phyloP scores from a whole-genome alignment of 2,329 filamentous ascomycete species.

The Tricladium varicosporioides region DNA sequence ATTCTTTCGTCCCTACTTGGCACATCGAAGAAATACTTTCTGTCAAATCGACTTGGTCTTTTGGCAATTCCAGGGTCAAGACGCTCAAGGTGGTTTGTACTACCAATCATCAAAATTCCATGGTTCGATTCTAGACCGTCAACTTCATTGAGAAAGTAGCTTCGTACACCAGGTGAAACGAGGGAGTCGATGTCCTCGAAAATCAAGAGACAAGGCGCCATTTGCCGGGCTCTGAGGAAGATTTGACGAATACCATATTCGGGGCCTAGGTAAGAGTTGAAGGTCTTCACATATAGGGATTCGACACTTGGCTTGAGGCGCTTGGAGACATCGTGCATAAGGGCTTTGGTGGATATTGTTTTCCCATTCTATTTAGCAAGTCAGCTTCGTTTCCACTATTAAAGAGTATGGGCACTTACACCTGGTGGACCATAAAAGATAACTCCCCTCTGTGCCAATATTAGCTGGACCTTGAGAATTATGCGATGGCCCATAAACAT shows the following conservation, averaged over 20 bases:
- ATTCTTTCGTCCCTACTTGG: slow-evolving; percentile 53
- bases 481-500: not conserved
- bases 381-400: not conserved
- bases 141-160: slow-evolving; percentile 72
- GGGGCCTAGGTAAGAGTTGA: slow-evolving; percentile 49
- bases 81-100: slow-evolving; percentile 63
- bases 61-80: slow-evolving; percentile 67
- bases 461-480: not conserved
- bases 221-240: slow-evolving; percentile 57
- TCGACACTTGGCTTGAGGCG: slow-evolving; percentile 50
- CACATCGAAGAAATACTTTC: slow-evolving; percentile 64
- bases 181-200: slow-evolving; percentile 72
- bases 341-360: slow-evolving; percentile 68
- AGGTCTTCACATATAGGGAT: slow-evolving; percentile 60
- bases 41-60: slow-evolving; percentile 63
- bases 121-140: slow-evolving; percentile 69
- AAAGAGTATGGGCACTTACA: not conserved
- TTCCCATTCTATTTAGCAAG: slow-evolving; percentile 53
- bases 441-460: slow-evolving; percentile 18
- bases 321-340: slow-evolving; percentile 50
- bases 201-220: slow-evolving; percentile 67
- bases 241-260: slow-evolving; percentile 53
- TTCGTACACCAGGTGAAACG: slow-evolving; percentile 56
- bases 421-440: slow-evolving; percentile 6
- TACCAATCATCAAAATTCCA: slow-evolving; percentile 68